Base-by-base conservation (phyloP, 176 grass and related monocot genomes). In the Aegilops tauschii region DNA sequence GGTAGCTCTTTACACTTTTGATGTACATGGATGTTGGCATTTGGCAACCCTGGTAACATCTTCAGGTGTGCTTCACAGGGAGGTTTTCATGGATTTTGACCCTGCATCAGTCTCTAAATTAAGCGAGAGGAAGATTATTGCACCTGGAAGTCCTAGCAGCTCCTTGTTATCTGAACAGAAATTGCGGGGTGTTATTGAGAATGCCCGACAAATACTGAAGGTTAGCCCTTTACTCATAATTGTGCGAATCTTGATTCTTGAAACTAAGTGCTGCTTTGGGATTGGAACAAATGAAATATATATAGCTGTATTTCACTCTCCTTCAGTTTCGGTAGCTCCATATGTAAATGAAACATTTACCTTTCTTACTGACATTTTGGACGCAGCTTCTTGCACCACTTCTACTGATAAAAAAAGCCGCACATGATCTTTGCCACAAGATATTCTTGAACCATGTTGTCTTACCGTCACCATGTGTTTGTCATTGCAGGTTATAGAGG, bases 31-130 rank as follows among this genome's bases (percentile, higher is more conserved):
- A 74, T 35, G 28, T 42, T 82, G 66, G 6, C 0, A 10, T 32
- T 65, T 73, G 66, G 64, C 23, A 21, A 65, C 56, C 76, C 82
- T 83, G 45, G 12, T 82, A 39, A 79, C 77, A 76, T 87, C n/a
- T 74, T 67, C 27, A 66, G 14, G 2, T 72, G 76, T 88, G 17
- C 31, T 54, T 90, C 2, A 44, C 86, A 98, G 94, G 90, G 92
- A 99, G 73, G 92, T 93, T 90, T 99, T 96, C 87, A 93, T 94
- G 97, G 94, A 96, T 87, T 99, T 99, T 73, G 94, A 99, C 21
- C 97, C 94, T 39, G 44, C 88, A 25, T 82, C 56, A 20, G 90
- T 96, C 66, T 94, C 94, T 16, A 94, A 99, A 91, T 80, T 99
- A 80, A 99, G 90, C 58, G 94, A 99, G 40, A 99, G 88, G 73